Base-by-base conservation (phyloP, 2,329 filamentous ascomycete genomes). In the Fusarium xylarioides region DNA sequence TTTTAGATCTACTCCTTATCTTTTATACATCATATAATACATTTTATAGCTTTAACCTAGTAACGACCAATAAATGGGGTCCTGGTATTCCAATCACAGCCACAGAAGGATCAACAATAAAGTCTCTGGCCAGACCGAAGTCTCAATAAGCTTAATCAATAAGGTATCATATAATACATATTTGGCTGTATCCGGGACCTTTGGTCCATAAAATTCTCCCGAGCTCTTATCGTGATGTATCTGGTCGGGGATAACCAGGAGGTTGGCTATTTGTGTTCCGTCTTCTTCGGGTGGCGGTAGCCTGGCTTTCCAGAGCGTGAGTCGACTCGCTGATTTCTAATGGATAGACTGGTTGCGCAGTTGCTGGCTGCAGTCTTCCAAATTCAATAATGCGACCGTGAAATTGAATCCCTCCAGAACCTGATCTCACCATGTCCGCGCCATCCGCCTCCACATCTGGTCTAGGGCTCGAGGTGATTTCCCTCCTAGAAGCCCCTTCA, bases 381-480 rank as follows among this genome's bases (percentile, higher is more conserved):
- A 77, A 74, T 55, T 75, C 68, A 18, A 75, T 63, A 43, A 74
- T 70, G n/a, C 42, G 58, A 6, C 74, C 76, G 32, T 76, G 68
- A 53, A 78, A 73, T n/a, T 73, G 68, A 23, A 76, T 71, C 16
- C 73, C 74, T 23, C 73, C 74, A 18, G 76, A 77, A 46, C 76
- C 74, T 9, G 73, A 78, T 55, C 74, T 72, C 28, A 68, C 64
- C 76, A 78, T 76, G 46, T 74, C 71, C 43, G 54, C 62, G 7
- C 63, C 59, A 15, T 73, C 73, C 16, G 67, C 46, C 30, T 54
- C 35, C 6, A 55, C 12, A 2, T 49, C 40, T 21, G 54, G 58
- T 16, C 23, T 60, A 23, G 56, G 54, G 12, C 37, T 35, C 32
- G 32, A 35, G 50, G 59, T 55, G 11, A 72, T n/a, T 44, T 70